Evolutionary conservation across 2,329 filamentous ascomycete species (phyloP).

Genomic region (Trichoderma sp.): DNA sequence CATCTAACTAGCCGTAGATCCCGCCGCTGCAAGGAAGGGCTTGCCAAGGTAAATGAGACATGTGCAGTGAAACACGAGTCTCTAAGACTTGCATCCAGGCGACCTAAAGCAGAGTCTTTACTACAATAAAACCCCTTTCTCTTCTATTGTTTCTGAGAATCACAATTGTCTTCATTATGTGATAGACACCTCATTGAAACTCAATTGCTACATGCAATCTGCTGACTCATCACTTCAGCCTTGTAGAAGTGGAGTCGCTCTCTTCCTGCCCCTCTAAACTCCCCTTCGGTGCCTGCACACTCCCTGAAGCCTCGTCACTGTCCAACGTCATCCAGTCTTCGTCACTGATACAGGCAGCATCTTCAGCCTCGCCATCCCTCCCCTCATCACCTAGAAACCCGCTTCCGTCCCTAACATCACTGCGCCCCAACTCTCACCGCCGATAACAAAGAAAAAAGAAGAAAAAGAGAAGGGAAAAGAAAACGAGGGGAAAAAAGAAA

Average conservation of each 20-base stretch:
- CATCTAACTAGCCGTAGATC: background rate
- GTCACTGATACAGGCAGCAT: background rate
- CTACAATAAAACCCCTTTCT: background rate
- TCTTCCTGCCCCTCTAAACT: conserved; percentile 7
- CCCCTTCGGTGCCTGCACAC: background rate
- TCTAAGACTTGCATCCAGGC: background rate
- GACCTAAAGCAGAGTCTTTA: background rate
- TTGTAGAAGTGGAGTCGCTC: conserved; percentile 5
- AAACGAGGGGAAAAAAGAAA: too few species aligned
- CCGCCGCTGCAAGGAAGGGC: background rate
- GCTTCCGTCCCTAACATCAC: too few species aligned
- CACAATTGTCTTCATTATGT: background rate
- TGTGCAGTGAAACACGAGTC: background rate
- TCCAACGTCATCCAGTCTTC: conserved; percentile 19
- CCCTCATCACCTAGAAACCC: background rate
- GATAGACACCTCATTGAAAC: background rate
- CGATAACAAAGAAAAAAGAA: too few species aligned
- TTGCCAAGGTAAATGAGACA: background rate
- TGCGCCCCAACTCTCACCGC: background rate
- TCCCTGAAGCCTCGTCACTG: conserved; percentile 18
- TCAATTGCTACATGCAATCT: background rate
- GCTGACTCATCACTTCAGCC: conserved; percentile 15
- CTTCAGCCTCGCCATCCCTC: background rate
- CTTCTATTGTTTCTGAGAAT: background rate
- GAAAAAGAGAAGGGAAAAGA: background rate